Evolutionary conservation across 352 stramenopile genomes (phyloP), one percentile per base, ranked within the genome.

Genomic region (Pythium guiyangense): DNA sequence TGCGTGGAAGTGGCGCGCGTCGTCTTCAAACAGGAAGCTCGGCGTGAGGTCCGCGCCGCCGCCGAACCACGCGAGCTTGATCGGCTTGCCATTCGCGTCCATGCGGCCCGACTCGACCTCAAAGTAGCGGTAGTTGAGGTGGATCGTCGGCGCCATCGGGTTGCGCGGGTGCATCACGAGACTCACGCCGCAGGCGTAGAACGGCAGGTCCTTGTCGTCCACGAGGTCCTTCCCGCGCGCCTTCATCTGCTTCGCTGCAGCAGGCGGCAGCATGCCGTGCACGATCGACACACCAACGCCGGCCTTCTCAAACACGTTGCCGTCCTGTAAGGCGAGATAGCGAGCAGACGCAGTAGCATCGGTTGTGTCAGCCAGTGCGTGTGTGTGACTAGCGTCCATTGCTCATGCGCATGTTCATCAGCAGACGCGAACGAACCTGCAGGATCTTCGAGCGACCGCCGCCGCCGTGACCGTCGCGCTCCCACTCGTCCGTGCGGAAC

Each of bases 51-150:
- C 97, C 6, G 96, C 97, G 46, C 97, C 97, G 26, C 96, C 95
- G 22, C 96, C 95, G 72, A 98, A 98, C 95, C 94, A 99, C 35
- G 88, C 89, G 20, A 96, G 69, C 60, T 77, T 90, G 63, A 84
- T 81, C 11, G 75, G 64, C 53, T 86, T 78, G 18, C 93, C 92
- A 34, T 95, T 73, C 47, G 96, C 84, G 37, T 91, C 71, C 9
- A 88, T 0, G 47, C 75, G 76, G 4, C 86, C 84, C 2, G 73
- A 89, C 47, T 91, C 80, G 14, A 98, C 96, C 66, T 99, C 96
- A 76, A 99, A 99, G 79, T 98, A 99, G 25, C 97, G 88, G 74
- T 98, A 98, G 77, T 99, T 99, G 39, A 98, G 81, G 72, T 99
- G 96, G 79, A 98, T 98, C 17, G 94, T 99, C n/a, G 96, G 94